phyloP scores from a whole-genome alignment of 192 early-diverging fungal genomes.

The Linnemannia zychae region DNA sequence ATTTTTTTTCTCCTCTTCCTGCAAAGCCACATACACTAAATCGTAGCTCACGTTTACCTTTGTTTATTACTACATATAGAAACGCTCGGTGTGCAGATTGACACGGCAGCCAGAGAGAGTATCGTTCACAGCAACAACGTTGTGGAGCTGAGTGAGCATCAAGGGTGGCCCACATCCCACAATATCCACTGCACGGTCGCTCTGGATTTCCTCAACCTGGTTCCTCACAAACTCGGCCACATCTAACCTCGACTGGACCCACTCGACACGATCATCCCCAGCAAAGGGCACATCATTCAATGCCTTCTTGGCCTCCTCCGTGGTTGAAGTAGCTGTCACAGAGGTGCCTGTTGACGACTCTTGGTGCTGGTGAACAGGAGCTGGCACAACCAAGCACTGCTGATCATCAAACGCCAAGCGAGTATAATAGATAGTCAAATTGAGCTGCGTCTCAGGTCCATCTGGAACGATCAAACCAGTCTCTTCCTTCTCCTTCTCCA shows the following conservation, averaged over 20 bases:
- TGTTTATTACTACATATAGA: slow-evolving; percentile 27
- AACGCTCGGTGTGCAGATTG: slow-evolving; percentile 47
- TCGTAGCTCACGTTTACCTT: not conserved
- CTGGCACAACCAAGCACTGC: slow-evolving; percentile 24
- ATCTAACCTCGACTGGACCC: slow-evolving; percentile 27
- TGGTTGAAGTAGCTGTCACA: not conserved
- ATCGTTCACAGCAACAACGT: slow-evolving; percentile 40
- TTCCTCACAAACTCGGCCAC: slow-evolving; percentile 14
- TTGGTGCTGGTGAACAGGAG: not conserved
- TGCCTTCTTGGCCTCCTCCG: not conserved
- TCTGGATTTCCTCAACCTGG: slow-evolving; percentile 23
- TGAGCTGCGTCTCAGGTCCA: not conserved
- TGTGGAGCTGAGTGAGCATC: slow-evolving; percentile 49
- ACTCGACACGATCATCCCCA: slow-evolving; percentile 33
- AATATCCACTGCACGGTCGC: slow-evolving; percentile 32
- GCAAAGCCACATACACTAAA: slow-evolving; percentile 7
- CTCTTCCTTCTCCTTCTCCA: slow-evolving; percentile 41
- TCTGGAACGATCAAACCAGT: slow-evolving; percentile 31
- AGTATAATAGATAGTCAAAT: slow-evolving; percentile 25
- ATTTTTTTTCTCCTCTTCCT: not conserved
- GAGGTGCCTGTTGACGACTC: not conserved
- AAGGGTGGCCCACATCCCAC: slow-evolving; percentile 42
- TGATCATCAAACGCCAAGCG: slow-evolving; percentile 18
- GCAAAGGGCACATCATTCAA: slow-evolving; percentile 35
- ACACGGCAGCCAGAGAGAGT: slow-evolving; percentile 42